These are phyloP conservation scores for Solanum medicagineum DNA, from an alignment of 257 asterid genomes.

Conservation along the genomic window DNA sequence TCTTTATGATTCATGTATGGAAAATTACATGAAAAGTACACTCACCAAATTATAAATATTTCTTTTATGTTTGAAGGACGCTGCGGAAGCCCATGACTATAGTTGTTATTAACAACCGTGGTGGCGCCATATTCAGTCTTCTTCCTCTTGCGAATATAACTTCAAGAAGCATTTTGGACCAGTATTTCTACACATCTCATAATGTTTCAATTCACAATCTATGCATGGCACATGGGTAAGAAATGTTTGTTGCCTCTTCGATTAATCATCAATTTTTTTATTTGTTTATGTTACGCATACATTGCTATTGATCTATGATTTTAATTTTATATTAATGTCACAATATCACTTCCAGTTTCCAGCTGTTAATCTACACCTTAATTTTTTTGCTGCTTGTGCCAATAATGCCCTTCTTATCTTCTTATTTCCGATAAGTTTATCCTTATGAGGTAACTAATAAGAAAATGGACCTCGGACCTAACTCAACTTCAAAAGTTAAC, in stretches of 20 bases:
- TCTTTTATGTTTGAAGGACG: conserved; percentile 27
- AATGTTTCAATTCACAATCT: conserved; percentile 58
- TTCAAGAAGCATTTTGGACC: conserved; percentile 50
- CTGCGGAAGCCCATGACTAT: conserved; percentile 74
- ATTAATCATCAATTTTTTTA: neutral
- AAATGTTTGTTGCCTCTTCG: neutral
- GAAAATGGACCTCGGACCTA: neutral
- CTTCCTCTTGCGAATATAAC: conserved; percentile 66
- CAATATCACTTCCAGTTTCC: neutral
- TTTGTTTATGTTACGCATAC: neutral
- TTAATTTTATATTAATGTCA: neutral
- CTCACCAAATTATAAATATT: neutral
- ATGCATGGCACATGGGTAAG: conserved; percentile 84
- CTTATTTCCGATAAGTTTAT: neutral
- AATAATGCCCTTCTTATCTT: neutral
- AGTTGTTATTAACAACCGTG: conserved; percentile 80
- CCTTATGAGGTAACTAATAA: neutral
- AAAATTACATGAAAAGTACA: neutral
- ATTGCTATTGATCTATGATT: neutral
- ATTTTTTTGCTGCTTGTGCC: neutral
- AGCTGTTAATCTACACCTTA: neutral
- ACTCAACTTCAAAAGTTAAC: neutral
- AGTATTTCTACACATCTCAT: conserved; percentile 92
- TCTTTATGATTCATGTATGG: neutral
- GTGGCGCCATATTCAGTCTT: conserved; percentile 97